Evolutionary conservation across 2,329 filamentous ascomycete species (phyloP).

Genomic region (Alternaria tenuissima): DNA sequence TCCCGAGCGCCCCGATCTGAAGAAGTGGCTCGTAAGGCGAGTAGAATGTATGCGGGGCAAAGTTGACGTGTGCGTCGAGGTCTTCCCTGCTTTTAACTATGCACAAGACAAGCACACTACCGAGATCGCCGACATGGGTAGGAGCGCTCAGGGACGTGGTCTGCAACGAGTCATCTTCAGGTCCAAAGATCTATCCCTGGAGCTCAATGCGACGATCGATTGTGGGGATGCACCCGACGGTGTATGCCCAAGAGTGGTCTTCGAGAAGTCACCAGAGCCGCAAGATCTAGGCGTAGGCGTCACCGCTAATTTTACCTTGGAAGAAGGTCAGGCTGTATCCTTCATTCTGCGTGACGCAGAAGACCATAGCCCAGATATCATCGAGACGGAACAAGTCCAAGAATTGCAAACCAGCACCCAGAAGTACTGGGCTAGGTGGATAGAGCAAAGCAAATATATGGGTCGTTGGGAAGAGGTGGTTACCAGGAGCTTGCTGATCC

Average conservation of each 20-base stretch:
- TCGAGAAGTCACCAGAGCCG: conserved; percentile 62
- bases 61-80: conserved; percentile 71
- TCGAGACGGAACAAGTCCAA: conserved; percentile 67
- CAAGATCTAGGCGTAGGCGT: conserved; percentile 70
- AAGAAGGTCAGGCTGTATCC: conserved; percentile 73
- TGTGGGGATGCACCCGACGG: conserved; percentile 61
- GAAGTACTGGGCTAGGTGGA: conserved; percentile 77
- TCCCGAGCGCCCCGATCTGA: conserved; percentile 55
- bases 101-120: conserved; percentile 69
- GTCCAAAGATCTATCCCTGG: conserved; percentile 66
- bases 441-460: conserved; percentile 73
- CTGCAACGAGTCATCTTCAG: conserved; percentile 64
- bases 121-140: conserved; percentile 57
- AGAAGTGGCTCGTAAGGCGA: conserved; percentile 74
- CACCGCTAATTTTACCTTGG: conserved; percentile 65
- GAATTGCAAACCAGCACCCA: conserved; percentile 73
- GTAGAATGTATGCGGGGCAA: conserved; percentile 76
- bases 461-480: conserved; percentile 78
- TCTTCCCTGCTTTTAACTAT: conserved; percentile 72
- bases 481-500: conserved; percentile 72
- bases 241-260: conserved; percentile 62
- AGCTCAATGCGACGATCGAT: conserved; percentile 73
- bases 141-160: conserved; percentile 21
- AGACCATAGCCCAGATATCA: conserved; percentile 64
- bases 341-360: conserved; percentile 70